Percentiles rank a stretch among this genome's conserved stretches.
phyloP scores from a whole-genome alignment of 768 basidiomycete species.

The Panaeolus cyanescens region DNA sequence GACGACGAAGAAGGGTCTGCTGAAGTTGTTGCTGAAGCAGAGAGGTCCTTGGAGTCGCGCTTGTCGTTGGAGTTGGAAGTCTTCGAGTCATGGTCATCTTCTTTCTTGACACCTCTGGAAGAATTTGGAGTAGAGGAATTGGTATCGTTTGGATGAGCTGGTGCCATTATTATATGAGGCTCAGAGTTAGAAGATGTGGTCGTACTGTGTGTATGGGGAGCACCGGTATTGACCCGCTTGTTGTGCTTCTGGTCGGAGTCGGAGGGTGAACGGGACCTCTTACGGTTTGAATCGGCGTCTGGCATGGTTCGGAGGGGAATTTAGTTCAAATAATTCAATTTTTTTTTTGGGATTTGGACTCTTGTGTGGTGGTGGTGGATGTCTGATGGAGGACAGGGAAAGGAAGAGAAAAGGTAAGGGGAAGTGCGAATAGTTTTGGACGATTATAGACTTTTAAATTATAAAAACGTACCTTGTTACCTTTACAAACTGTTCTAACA shows the following conservation, averaged over 20 bases:
- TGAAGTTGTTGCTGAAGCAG: conserved; percentile 49
- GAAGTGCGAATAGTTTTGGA: conserved; percentile 55
- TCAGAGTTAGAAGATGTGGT: conserved; percentile 40
- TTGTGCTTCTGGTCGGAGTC: conserved; percentile 79
- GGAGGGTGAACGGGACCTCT: conserved; percentile 85
- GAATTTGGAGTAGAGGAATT: conserved; percentile 53
- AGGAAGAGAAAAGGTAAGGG: conserved; percentile 55
- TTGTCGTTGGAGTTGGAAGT: conserved; percentile 28
- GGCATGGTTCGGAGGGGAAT: conserved; percentile 64
- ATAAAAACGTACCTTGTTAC: conserved; percentile 29
- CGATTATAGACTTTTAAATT: conserved; percentile 10
- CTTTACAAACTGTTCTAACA: conserved; percentile 6
- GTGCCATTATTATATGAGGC: conserved; percentile 67
- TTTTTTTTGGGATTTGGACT: conserved; percentile 23
- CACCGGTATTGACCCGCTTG: conserved; percentile 86
- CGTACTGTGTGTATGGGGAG: conserved; percentile 52
- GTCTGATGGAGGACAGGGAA: conserved; percentile 53
- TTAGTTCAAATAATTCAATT: conserved; percentile 41
- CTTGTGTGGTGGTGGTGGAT: conserved; percentile 32
- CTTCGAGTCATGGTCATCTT: conserved; percentile 34
- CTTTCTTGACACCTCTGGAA: conserved; percentile 45
- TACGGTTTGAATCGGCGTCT: conserved; percentile 84
- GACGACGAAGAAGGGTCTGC: conserved; percentile 49
- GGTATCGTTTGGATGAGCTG: conserved; percentile 53
- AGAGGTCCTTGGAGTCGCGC: conserved; percentile 35